Evolutionary conservation across 768 basidiomycete genomes (phyloP).

Genomic region (Termitomyces sp.): DNA sequence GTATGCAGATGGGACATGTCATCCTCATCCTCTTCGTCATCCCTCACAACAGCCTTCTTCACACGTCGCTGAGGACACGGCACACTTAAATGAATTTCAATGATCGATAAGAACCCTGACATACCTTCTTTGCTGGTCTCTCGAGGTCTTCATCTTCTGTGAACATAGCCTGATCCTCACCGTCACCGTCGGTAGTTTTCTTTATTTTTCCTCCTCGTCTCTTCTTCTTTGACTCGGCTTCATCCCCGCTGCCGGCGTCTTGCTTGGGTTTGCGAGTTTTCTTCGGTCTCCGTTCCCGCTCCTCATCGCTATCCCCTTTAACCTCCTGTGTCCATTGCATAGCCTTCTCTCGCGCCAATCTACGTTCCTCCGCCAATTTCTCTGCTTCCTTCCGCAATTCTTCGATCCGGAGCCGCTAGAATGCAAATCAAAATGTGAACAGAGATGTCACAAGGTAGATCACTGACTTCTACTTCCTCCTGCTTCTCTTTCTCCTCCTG

Average conservation of each 20-base stretch:
- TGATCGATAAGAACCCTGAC: neutral
- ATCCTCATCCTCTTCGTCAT: constrained; percentile 70
- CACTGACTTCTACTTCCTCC: constrained; percentile 60
- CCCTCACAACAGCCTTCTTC: constrained; percentile 74
- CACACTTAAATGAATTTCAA: constrained; percentile 12
- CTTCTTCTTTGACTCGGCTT: constrained; percentile 68
- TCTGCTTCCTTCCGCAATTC: constrained; percentile 66
- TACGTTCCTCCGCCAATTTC: constrained; percentile 74
- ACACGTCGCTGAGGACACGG: constrained; percentile 30
- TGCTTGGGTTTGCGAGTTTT: constrained; percentile 50
- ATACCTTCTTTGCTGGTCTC: constrained; percentile 66
- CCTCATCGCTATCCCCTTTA: constrained; percentile 71
- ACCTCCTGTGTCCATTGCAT: constrained; percentile 71
- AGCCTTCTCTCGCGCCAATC: constrained; percentile 71
- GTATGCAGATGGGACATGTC: constrained; percentile 27
- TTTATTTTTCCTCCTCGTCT: constrained; percentile 59
- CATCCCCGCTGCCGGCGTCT: constrained; percentile 47
- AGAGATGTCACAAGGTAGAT: neutral
- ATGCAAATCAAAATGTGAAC: neutral
- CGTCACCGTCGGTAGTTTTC: constrained; percentile 46
- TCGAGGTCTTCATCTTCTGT: constrained; percentile 66
- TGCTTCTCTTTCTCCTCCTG: constrained; percentile 71
- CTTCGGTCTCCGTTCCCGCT: constrained; percentile 60
- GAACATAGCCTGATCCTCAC: constrained; percentile 62
- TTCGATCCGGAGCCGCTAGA: constrained; percentile 56